A percentile compares a stretch with the other conserved stretches of the same genome.
phyloP scores from a whole-genome alignment of 1,284 basidiomycete genomes.

The Cryptococcus sp. region DNA sequence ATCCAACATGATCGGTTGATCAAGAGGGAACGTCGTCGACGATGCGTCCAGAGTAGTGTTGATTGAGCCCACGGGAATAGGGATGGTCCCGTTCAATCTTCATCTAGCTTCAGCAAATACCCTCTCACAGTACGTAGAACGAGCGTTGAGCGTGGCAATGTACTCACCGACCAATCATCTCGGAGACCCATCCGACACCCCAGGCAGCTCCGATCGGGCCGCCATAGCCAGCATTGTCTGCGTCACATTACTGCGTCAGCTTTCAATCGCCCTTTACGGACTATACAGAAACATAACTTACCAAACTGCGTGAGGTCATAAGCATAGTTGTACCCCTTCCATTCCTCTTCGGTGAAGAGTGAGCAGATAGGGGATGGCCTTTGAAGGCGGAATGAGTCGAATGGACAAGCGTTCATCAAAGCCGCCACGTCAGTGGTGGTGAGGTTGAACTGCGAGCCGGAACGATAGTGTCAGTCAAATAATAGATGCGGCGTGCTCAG shows the following conservation, averaged over 20 bases:
- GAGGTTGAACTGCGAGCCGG: neutral
- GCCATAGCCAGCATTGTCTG: slow-evolving; percentile 3
- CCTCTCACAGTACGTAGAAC: neutral
- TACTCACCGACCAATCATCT: slow-evolving; percentile 4
- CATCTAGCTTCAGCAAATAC: neutral
- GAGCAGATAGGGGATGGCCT: neutral
- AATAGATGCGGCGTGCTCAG: neutral
- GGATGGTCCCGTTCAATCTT: slow-evolving; percentile 1
- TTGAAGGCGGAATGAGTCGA: neutral
- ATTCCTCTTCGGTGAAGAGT: slow-evolving; percentile 5
- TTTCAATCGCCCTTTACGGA: too few species aligned
- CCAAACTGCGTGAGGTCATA: slow-evolving; percentile 5
- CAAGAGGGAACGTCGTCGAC: slow-evolving; percentile 14
- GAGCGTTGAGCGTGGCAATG: neutral
- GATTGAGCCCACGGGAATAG: slow-evolving; percentile 4
- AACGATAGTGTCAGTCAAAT: neutral
- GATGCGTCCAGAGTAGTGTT: slow-evolving; percentile 14
- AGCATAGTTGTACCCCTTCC: slow-evolving; percentile 4
- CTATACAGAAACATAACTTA: neutral
- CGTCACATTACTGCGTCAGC: neutral
- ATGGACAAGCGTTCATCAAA: neutral
- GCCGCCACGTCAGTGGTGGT: neutral
- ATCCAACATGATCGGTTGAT: slow-evolving; percentile 7
- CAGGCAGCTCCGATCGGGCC: slow-evolving; percentile 1
- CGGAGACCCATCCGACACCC: slow-evolving; percentile 1